These are phyloP conservation scores for Monascus purpureus DNA, from an alignment of 495 filamentous ascomycete species.

Conservation along the genomic window DNA sequence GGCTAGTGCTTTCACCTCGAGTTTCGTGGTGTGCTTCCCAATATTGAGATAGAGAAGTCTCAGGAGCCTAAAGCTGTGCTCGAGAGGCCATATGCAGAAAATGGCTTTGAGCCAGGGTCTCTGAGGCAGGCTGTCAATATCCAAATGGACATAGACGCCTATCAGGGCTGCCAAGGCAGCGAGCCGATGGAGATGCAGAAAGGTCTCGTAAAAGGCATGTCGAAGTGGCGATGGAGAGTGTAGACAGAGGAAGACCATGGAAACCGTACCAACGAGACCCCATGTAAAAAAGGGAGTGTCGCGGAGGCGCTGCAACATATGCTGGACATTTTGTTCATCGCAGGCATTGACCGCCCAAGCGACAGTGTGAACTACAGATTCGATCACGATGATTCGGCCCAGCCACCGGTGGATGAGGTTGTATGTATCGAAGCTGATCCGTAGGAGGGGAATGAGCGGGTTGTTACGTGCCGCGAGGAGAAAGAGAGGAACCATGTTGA, in stretches of 20 bases:
- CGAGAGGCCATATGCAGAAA: conserved; percentile 50
- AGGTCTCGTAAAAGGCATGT: conserved; percentile 84
- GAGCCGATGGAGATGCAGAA: conserved; percentile 65
- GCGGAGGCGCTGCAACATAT: conserved; percentile 43
- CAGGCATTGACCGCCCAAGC: conserved; percentile 49
- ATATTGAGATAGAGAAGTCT: conserved; percentile 48
- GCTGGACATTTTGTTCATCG: conserved; percentile 27
- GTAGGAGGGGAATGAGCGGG: conserved; percentile 67
- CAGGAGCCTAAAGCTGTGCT: conserved; percentile 42
- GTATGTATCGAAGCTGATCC: conserved; percentile 91
- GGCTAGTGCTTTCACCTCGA: conserved; percentile 38
- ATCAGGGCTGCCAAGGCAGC: conserved; percentile 48
- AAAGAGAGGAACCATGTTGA: conserved; percentile 88
- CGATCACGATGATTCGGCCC: conserved; percentile 69
- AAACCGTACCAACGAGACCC: conserved; percentile 35
- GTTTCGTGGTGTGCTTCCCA: conserved; percentile 23
- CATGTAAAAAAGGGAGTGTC: conserved; percentile 47
- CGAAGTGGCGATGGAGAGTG: conserved; percentile 66
- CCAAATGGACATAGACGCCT: conserved; percentile 56
- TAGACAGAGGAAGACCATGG: conserved; percentile 48
- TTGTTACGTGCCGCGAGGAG: conserved; percentile 87
- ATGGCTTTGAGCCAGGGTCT: conserved; percentile 45
- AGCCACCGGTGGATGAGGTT: conserved; percentile 94
- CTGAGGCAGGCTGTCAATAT: conserved; percentile 45
- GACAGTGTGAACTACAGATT: conserved; percentile 59